These are phyloP conservation scores for Diplosphaera chodatii DNA, from an alignment of 139 green algal species.

Conservation along the genomic window DNA sequence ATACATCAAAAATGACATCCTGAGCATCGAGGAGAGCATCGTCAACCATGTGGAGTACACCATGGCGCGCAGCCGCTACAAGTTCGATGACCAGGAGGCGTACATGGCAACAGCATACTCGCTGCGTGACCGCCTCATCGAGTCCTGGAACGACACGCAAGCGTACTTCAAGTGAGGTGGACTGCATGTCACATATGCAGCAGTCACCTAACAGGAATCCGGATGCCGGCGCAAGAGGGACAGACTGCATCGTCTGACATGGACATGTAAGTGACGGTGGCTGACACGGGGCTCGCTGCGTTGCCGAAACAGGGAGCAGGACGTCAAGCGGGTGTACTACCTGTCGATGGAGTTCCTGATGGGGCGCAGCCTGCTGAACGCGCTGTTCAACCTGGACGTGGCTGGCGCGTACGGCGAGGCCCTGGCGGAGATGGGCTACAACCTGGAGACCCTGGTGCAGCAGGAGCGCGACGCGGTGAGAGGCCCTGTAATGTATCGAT, in stretches of 20 bases:
- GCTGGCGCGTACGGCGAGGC: constrained; percentile 75
- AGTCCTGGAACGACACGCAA: constrained; percentile 98
- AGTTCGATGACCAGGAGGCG: constrained; percentile 91
- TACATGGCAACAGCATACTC: constrained; percentile 88
- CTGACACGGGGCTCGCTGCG: too few relatives aligned
- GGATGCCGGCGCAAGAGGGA: too few relatives aligned
- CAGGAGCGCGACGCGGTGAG: constrained; percentile 43
- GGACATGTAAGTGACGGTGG: too few relatives aligned
- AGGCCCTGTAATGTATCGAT: too few relatives aligned
- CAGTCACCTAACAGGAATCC: too few relatives aligned
- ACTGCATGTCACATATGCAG: too few relatives aligned
- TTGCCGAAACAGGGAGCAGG: constrained; percentile 72
- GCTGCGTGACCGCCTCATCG: constrained; percentile 92
- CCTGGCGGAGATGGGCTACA: constrained; percentile 75
- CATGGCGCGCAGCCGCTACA: constrained; percentile 84
- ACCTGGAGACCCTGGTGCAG: constrained; percentile 66
- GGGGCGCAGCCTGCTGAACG: constrained; percentile 92
- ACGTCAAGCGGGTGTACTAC: constrained; percentile 97
- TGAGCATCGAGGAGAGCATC: constrained; percentile 93
- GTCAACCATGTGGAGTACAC: constrained; percentile 99
- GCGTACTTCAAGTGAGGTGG: constrained; percentile 84
- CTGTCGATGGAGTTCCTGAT: constrained; percentile 95
- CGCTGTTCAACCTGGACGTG: constrained; percentile 88
- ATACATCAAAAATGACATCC: constrained; percentile 93
- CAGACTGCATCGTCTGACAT: too few relatives aligned